These are phyloP conservation scores for Aspergillus ochraceus DNA, from an alignment of 2,329 filamentous ascomycete species.

Conservation along the genomic window DNA sequence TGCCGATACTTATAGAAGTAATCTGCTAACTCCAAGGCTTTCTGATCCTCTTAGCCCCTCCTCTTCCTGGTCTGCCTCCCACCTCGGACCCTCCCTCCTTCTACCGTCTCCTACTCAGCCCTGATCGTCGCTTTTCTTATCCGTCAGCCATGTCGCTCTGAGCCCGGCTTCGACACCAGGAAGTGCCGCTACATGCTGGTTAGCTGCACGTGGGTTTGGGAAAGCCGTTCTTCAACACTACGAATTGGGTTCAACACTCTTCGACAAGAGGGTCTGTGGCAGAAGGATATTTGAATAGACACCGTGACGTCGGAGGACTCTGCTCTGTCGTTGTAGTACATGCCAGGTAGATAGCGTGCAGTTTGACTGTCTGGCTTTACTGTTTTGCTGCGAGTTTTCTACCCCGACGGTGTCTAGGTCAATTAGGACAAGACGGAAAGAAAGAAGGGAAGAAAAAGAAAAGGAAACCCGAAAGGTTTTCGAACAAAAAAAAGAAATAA, in stretches of 20 bases:
- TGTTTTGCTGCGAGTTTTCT: background rate
- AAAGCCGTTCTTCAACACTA: conserved; percentile 11
- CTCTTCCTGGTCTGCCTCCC: conserved; percentile 9
- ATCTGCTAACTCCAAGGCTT: conserved; percentile 4
- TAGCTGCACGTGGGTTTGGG: conserved; percentile 19
- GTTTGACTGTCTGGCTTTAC: conserved; percentile 3
- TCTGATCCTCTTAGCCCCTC: conserved; percentile 12
- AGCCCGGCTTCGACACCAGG: conserved; percentile 16
- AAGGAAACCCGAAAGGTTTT: background rate
- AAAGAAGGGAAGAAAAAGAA: background rate
- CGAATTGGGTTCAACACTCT: conserved; percentile 11
- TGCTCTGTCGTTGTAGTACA: conserved; percentile 19
- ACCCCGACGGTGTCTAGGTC: background rate
- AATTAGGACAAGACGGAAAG: background rate
- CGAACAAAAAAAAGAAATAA: background rate
- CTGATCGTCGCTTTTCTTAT: conserved; percentile 6
- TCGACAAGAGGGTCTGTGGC: conserved; percentile 7
- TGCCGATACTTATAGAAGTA: background rate
- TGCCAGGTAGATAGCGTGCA: conserved; percentile 19
- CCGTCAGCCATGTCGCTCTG: conserved; percentile 32
- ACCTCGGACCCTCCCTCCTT: conserved; percentile 4
- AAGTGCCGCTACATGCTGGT: conserved; percentile 22
- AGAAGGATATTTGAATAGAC: conserved; percentile 6
- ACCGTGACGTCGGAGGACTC: conserved; percentile 10
- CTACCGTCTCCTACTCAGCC: conserved; percentile 10